These are phyloP conservation scores for Fusarium coffeatum DNA, from an alignment of 2,329 filamentous ascomycete species.

Conservation along the genomic window DNA sequence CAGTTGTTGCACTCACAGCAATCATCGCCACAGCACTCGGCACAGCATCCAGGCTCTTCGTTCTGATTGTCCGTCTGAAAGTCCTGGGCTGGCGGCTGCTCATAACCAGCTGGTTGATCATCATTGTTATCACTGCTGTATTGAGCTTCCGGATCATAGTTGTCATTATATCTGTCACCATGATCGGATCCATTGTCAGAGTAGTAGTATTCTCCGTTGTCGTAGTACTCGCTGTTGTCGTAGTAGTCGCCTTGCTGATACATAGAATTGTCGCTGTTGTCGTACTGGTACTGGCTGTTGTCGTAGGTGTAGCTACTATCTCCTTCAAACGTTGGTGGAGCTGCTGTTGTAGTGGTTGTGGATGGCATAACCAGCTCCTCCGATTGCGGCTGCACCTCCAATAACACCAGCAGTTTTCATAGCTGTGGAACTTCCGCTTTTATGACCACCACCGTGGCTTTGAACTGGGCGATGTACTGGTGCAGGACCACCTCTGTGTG, in stretches of 20 bases:
- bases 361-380: neutral
- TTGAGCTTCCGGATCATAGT: neutral
- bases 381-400: constrained; percentile 2
- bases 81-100: neutral
- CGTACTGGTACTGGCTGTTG: constrained; percentile 3
- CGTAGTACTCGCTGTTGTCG: neutral
- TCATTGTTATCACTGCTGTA: neutral
- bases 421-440: constrained; percentile 3
- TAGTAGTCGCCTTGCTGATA: neutral
- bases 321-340: constrained; percentile 5
- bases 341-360: constrained; percentile 15
- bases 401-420: neutral
- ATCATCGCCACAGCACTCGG: neutral
- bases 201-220: neutral
- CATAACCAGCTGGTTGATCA: neutral
- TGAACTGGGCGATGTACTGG: neutral
- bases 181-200: neutral
- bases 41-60: neutral
- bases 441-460: neutral
- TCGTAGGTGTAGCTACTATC: constrained; percentile 4
- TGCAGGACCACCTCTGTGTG: neutral
- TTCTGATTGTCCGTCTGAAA: neutral
- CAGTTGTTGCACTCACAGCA: neutral
- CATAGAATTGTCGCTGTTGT: neutral
- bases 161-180: neutral